Conservation (phyloP, 2,329 filamentous ascomycete species). For the Neoarthrinium moseri region DNA sequence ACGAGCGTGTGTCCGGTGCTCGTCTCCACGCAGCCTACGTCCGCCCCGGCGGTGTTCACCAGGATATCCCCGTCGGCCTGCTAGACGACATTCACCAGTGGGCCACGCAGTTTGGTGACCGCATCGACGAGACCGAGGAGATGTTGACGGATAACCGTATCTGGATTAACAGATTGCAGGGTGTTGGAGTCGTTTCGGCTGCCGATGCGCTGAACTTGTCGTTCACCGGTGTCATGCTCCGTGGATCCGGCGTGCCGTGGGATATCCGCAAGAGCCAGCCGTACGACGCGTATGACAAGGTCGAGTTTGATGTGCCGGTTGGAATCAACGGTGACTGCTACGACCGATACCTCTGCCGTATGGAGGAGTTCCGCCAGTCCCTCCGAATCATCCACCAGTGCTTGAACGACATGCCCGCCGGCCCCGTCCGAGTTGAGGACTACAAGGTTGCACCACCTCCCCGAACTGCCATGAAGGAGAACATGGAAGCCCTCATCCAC, state of each 20-base stretch:
- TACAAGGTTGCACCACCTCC: slow-evolving; percentile 98
- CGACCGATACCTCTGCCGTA: slow-evolving; percentile 96
- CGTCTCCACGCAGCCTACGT: slow-evolving; percentile 97
- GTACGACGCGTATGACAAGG: slow-evolving; percentile 96
- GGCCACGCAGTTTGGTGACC: slow-evolving; percentile 98
- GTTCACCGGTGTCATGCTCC: slow-evolving; percentile 96
- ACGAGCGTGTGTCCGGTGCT: slow-evolving; percentile 96
- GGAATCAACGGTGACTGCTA: slow-evolving; percentile 98
- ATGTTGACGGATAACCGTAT: slow-evolving; percentile 99
- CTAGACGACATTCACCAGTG: slow-evolving; percentile 99
- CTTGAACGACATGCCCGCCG: slow-evolving; percentile 96
- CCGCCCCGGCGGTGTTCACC: slow-evolving; percentile 91
- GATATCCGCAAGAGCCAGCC: slow-evolving; percentile 96
- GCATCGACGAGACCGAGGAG: slow-evolving; percentile 98
- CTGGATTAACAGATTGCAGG: slow-evolving; percentile 92
- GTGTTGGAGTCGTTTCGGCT: slow-evolving; percentile 86
- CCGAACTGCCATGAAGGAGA: slow-evolving; percentile 99
- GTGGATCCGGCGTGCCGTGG: slow-evolving; percentile 93
- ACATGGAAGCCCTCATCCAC: slow-evolving; percentile 99
- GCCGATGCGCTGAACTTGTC: slow-evolving; percentile 95
- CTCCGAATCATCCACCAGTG: slow-evolving; percentile 98
- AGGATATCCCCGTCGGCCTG: slow-evolving; percentile 90
- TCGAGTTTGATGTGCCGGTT: slow-evolving; percentile 97
- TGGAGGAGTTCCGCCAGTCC: slow-evolving; percentile 99
- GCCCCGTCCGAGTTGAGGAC: slow-evolving; percentile 92